Conservation (phyloP, 768 basidiomycete genomes). For the Panaeolus papilionaceus region DNA sequence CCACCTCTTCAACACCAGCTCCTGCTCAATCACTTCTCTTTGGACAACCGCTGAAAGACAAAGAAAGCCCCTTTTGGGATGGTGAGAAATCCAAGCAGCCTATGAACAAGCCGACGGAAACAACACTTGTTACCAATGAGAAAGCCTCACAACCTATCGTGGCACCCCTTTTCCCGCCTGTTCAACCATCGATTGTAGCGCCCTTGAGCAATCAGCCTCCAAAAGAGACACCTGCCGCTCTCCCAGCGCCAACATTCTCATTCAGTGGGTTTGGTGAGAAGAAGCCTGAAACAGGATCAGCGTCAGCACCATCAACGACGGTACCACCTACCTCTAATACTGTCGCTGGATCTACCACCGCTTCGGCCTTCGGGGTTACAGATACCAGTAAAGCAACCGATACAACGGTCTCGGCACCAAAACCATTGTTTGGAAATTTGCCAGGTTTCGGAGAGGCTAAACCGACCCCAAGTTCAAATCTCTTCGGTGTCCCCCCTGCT, state of each 20-base stretch:
- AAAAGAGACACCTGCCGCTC: conserved; percentile 20
- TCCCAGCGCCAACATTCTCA: conserved; percentile 24
- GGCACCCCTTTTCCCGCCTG: neutral
- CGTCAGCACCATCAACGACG: neutral
- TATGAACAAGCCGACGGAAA: conserved; percentile 8
- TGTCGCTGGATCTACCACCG: neutral
- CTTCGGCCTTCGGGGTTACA: neutral
- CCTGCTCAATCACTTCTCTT: conserved; percentile 20
- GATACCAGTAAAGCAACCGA: neutral
- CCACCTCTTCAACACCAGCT: conserved; percentile 15
- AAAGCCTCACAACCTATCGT: neutral
- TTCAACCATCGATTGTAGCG: conserved; percentile 22
- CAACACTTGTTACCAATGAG: neutral
- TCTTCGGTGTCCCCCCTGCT: conserved; percentile 26
- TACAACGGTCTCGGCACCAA: conserved; percentile 15
- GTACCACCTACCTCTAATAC: neutral
- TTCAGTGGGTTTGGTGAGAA: conserved; percentile 26
- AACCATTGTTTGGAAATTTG: conserved; percentile 26
- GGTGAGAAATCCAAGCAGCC: conserved; percentile 36
- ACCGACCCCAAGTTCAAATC: conserved; percentile 24
- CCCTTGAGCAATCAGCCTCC: neutral
- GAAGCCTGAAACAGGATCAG: conserved; percentile 19
- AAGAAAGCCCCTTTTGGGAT: conserved; percentile 51
- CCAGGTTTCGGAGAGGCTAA: conserved; percentile 10
- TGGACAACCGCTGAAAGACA: conserved; percentile 42